These are phyloP conservation scores for Ceriops tagal DNA, from an alignment of 345 rosid species.

Conservation along the genomic window DNA sequence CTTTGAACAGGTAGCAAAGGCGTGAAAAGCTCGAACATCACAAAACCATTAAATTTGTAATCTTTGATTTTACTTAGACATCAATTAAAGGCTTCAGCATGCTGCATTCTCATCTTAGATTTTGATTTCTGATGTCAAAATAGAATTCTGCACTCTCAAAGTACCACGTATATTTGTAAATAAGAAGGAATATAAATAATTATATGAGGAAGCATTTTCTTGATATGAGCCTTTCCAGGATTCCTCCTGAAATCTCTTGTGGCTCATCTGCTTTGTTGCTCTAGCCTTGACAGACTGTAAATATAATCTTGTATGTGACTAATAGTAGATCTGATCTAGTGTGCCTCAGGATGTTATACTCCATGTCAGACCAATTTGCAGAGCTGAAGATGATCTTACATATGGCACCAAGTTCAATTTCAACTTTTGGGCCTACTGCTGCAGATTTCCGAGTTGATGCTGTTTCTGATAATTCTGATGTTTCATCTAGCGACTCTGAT, in stretches of 20 bases:
- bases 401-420: conserved; percentile 45
- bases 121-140: too few relatives aligned
- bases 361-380: conserved; percentile 86
- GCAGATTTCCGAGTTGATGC: conserved; percentile 41
- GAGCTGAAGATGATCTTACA: conserved; percentile 62
- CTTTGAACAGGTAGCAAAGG: conserved; percentile 70
- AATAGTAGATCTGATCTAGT: conserved; percentile 62
- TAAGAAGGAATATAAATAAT: too few relatives aligned
- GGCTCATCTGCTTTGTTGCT: not conserved
- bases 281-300: not conserved
- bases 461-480: conserved; percentile 54
- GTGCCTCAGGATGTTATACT: conserved; percentile 79
- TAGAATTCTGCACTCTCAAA: not conserved
- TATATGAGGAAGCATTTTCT: not conserved
- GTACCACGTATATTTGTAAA: not conserved
- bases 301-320: conserved; percentile 32
- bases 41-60: not conserved
- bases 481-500: conserved; percentile 65
- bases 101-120: not conserved
- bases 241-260: conserved; percentile 4
- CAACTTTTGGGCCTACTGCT: conserved; percentile 41
- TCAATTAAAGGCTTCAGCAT: not conserved
- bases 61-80: not conserved
- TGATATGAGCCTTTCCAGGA: not conserved
- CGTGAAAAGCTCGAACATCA: conserved; percentile 4